A percentile compares a stretch with the other conserved stretches of the same genome.
phyloP scores from a whole-genome alignment of 768 basidiomycete genomes.

The Paxillus ammoniavirescens region DNA sequence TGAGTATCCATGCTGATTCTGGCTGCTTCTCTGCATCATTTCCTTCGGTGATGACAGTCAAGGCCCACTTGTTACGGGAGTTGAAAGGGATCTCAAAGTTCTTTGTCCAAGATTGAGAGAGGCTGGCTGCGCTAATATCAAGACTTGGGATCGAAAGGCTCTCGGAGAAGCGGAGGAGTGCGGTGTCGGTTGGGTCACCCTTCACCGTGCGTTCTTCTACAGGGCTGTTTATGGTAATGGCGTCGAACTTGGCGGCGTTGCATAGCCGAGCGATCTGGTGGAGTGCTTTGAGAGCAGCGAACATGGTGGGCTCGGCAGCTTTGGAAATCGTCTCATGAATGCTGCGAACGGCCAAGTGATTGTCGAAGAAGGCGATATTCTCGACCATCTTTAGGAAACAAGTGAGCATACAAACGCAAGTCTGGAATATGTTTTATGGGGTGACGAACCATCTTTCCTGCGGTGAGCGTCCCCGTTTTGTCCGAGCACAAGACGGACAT shows the following conservation, averaged over 20 bases:
- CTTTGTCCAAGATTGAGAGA: conserved; percentile 21
- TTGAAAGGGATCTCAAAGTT: conserved; percentile 42
- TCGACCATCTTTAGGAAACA: conserved; percentile 33
- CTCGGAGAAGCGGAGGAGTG: conserved; percentile 49
- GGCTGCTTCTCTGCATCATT: conserved; percentile 6
- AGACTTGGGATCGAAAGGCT: conserved; percentile 20
- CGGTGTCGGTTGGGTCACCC: conserved; percentile 53
- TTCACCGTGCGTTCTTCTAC: conserved; percentile 34
- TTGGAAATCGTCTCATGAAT: conserved; percentile 7
- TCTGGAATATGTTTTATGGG: background rate
- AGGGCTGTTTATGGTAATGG: conserved; percentile 19
- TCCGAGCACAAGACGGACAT: conserved; percentile 53
- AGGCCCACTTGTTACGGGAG: conserved; percentile 57
- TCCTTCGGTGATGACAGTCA: conserved; percentile 35
- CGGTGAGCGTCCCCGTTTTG: conserved; percentile 51
- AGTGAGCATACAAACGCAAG: background rate
- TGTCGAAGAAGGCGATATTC: conserved; percentile 37
- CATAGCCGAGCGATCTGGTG: conserved; percentile 48
- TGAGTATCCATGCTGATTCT: conserved; percentile 36
- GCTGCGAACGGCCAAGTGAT: conserved; percentile 12
- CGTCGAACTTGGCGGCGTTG: conserved; percentile 53
- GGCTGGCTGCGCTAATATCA: conserved; percentile 16
- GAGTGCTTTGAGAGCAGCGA: conserved; percentile 21
- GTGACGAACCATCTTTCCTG: conserved; percentile 41
- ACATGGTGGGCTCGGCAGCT: conserved; percentile 9